Conservation (phyloP, 1,284 basidiomycete species). For the Ceratobasidium sp. region DNA sequence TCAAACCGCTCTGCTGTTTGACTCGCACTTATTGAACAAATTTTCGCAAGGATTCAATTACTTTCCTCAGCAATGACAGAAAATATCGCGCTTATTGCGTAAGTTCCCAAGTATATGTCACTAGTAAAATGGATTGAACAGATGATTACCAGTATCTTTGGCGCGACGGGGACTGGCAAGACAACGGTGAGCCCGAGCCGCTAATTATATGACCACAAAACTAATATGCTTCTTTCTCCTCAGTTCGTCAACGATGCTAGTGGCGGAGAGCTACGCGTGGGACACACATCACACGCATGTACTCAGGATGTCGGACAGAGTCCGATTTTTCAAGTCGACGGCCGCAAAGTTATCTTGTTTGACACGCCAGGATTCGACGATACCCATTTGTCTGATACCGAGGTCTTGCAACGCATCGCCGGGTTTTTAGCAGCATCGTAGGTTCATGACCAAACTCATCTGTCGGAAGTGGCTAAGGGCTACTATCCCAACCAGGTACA, state of each 20-base stretch:
- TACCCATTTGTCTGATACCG: constrained; percentile 36
- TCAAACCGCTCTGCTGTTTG: too few relatives aligned
- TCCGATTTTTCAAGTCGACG: constrained; percentile 19
- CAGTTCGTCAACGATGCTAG: constrained; percentile 37
- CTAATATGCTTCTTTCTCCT: too few relatives aligned
- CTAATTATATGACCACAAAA: background rate
- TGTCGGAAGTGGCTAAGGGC: background rate
- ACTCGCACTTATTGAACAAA: too few relatives aligned
- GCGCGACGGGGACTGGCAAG: constrained; percentile 30
- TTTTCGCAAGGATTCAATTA: too few relatives aligned
- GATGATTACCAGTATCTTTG: background rate
- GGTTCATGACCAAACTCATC: background rate
- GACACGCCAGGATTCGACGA: constrained; percentile 45
- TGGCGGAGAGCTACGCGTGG: constrained; percentile 10
- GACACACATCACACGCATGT: constrained; percentile 11
- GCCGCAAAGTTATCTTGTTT: constrained; percentile 14
- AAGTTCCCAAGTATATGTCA: background rate
- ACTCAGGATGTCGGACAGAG: constrained; percentile 25
- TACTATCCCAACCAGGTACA: background rate
- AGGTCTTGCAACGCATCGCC: constrained; percentile 36
- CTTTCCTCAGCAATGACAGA: too few relatives aligned
- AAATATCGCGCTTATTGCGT: background rate
- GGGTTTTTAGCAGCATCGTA: constrained; percentile 32
- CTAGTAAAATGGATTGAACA: background rate
- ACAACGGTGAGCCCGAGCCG: background rate